Evolutionary conservation across 139 green algal genomes (phyloP).

Genomic region (Picochlorum sp.): DNA sequence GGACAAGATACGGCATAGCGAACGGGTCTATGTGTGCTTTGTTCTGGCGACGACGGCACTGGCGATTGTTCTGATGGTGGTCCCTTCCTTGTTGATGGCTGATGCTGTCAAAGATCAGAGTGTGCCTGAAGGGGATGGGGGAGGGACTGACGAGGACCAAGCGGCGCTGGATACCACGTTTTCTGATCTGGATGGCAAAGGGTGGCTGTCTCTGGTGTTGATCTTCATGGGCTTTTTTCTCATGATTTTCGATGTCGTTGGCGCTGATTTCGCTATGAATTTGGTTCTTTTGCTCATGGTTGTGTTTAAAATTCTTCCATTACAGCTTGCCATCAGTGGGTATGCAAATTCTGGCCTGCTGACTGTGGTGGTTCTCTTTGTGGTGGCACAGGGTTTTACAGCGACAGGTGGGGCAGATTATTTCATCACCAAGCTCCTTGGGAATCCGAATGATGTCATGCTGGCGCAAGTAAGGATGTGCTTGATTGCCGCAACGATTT

Average conservation of each 20-base stretch:
- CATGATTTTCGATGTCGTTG: slow-evolving; percentile 22
- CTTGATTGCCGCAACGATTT: slow-evolving; percentile 26
- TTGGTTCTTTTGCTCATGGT: slow-evolving; percentile 17
- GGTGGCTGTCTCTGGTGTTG: slow-evolving; percentile 23
- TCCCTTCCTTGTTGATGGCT: neutral
- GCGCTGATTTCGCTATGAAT: slow-evolving; percentile 33
- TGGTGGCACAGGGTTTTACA: slow-evolving; percentile 39
- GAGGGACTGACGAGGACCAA: no score
- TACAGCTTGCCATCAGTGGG: slow-evolving; percentile 22
- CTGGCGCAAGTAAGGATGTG: slow-evolving; percentile 31
- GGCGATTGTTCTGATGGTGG: slow-evolving; percentile 6
- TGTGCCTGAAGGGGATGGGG: no score
- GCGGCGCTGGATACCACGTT: slow-evolving; percentile 8
- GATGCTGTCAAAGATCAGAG: no score
- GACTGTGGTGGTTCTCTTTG: slow-evolving; percentile 45
- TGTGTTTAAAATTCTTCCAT: slow-evolving; percentile 23
- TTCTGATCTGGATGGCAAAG: slow-evolving; percentile 1
- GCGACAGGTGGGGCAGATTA: slow-evolving; percentile 31
- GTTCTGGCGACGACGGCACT: neutral
- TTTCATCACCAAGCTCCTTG: slow-evolving; percentile 28
- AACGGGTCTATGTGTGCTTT: slow-evolving; percentile 6
- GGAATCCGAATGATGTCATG: slow-evolving; percentile 10
- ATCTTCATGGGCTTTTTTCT: slow-evolving; percentile 19
- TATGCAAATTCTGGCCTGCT: slow-evolving; percentile 39
- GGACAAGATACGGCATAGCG: neutral